A percentile compares a stretch with the other conserved stretches of the same genome.
Evolutionary conservation across 2,329 filamentous ascomycete species (phyloP).

Genomic region (Alternaria burnsii): DNA sequence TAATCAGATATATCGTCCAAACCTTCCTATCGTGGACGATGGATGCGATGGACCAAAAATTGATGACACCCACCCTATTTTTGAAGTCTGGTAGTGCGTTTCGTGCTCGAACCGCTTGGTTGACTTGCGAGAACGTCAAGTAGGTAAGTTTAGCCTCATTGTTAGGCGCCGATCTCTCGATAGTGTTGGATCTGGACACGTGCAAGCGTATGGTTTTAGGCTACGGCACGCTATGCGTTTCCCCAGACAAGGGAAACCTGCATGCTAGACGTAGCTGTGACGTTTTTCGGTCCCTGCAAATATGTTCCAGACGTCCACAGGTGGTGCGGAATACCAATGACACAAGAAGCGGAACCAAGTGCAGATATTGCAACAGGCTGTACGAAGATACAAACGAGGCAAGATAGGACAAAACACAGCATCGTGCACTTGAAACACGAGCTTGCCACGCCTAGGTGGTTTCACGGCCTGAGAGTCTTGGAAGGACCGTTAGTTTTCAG

Average conservation of each 20-base stretch:
- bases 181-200: constrained; percentile 7
- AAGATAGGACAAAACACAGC: constrained; percentile 32
- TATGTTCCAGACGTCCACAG: background rate
- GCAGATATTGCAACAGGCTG: constrained; percentile 3
- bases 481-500: constrained; percentile 7
- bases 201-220: background rate
- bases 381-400: constrained; percentile 10
- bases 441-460: constrained; percentile 29
- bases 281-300: constrained; percentile 1
- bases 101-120: constrained; percentile 2
- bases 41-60: background rate
- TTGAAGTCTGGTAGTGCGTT: constrained; percentile 4
- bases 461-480: constrained; percentile 24
- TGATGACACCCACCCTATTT: background rate
- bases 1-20: background rate
- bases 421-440: constrained; percentile 33
- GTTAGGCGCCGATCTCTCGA: constrained; percentile 11
- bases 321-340: constrained; percentile 5
- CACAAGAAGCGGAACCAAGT: background rate
- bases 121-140: constrained; percentile 5
- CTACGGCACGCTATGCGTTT: background rate
- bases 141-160: constrained; percentile 8
- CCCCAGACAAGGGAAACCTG: constrained; percentile 7
- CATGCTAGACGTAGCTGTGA: constrained; percentile 11
- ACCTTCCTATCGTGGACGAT: background rate